Conservation (phyloP, 1,284 basidiomycete genomes). For the Trichosporon sp. region DNA sequence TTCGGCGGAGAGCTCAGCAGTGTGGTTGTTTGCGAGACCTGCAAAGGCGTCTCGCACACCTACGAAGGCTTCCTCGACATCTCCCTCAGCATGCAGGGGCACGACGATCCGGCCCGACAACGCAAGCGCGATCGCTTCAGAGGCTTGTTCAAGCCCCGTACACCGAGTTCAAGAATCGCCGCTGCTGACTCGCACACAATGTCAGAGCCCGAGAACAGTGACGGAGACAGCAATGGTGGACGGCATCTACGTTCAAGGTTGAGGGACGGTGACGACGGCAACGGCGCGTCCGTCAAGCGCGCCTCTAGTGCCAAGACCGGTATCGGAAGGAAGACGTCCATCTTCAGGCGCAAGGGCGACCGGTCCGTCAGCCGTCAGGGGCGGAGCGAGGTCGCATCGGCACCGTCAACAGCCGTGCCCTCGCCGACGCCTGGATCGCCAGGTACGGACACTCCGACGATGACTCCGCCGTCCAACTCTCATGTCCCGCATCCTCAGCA, state of each 20-base stretch:
- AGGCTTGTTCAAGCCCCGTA: slow-evolving; percentile 48
- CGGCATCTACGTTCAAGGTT: neutral
- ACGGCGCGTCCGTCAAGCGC: neutral
- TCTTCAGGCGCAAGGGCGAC: neutral
- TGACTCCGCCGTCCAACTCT: neutral
- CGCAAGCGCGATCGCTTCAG: slow-evolving; percentile 60
- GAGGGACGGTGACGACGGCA: neutral
- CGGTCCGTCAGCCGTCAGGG: neutral
- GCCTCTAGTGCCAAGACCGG: neutral
- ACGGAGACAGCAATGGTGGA: slow-evolving; percentile 8
- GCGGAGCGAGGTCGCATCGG: neutral
- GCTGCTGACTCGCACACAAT: slow-evolving; percentile 14
- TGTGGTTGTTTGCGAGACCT: slow-evolving; percentile 87
- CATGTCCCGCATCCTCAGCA: neutral
- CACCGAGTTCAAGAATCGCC: neutral
- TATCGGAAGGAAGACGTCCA: neutral
- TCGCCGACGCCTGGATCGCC: neutral
- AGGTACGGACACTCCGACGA: neutral
- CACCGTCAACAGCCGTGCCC: neutral
- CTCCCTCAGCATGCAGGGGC: slow-evolving; percentile 69
- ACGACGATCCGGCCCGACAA: slow-evolving; percentile 13
- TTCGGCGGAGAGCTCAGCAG: slow-evolving; percentile 82
- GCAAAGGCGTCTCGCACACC: slow-evolving; percentile 76
- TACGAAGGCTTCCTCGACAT: slow-evolving; percentile 92
- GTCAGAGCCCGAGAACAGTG: slow-evolving; percentile 38